Evolutionary conservation across 768 basidiomycete species (phyloP).

Genomic region (Boletus subcaerulescens): DNA sequence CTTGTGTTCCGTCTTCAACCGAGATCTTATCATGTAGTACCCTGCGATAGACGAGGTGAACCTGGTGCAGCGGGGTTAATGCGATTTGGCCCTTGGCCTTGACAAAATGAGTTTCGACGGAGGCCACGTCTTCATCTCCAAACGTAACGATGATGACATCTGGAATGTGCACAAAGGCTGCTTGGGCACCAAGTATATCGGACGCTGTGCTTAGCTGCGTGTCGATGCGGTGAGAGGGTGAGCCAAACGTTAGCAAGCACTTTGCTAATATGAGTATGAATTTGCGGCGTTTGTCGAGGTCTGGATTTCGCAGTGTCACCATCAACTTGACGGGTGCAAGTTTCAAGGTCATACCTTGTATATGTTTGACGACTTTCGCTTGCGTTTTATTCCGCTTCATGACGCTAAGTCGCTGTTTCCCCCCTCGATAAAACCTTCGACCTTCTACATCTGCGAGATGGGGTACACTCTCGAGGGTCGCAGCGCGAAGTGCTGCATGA

Average conservation of each 20-base stretch:
- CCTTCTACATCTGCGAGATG: constrained; percentile 14
- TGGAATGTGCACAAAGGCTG: constrained; percentile 82
- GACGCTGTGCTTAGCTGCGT: constrained; percentile 82
- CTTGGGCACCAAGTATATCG: constrained; percentile 70
- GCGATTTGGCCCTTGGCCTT: constrained; percentile 79
- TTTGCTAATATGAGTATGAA: constrained; percentile 87
- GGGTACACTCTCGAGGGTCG: neutral
- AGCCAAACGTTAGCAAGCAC: constrained; percentile 86
- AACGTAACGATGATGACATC: constrained; percentile 80
- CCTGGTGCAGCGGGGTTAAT: constrained; percentile 75
- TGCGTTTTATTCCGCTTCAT: constrained; percentile 34
- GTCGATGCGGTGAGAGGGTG: constrained; percentile 93
- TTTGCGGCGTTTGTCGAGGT: constrained; percentile 49
- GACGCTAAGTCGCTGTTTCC: constrained; percentile 27
- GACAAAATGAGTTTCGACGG: constrained; percentile 82
- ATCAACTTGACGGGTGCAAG: neutral
- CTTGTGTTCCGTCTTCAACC: constrained; percentile 66
- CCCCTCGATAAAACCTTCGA: constrained; percentile 29
- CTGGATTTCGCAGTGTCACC: constrained; percentile 27
- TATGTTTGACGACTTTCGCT: constrained; percentile 40
- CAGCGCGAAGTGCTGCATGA: constrained; percentile 13
- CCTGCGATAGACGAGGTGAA: constrained; percentile 81
- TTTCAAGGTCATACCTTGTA: constrained; percentile 39
- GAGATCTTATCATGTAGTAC: constrained; percentile 83
- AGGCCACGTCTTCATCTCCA: constrained; percentile 66